phyloP scores from a whole-genome alignment of 2,329 filamentous ascomycete species.

The Erysiphe pulchra region DNA sequence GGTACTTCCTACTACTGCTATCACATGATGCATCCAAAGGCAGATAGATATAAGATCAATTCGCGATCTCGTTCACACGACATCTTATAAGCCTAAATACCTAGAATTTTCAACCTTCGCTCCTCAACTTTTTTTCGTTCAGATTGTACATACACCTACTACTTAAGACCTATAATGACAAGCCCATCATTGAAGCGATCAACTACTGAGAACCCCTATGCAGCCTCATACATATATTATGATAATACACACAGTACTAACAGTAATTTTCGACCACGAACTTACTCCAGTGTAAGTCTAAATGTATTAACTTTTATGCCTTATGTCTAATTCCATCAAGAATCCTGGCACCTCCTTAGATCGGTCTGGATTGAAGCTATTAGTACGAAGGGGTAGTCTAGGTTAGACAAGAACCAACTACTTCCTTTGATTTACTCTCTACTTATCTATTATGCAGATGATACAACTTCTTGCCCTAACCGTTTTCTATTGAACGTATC shows the following conservation, averaged over 20 bases:
- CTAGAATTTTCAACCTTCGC: too few species aligned
- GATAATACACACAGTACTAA: conserved; percentile 7
- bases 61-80: too few species aligned
- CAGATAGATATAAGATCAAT: too few species aligned
- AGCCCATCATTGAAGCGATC: too few species aligned
- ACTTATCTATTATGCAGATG: conserved; percentile 28
- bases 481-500: conserved; percentile 77
- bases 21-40: too few species aligned
- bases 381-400: conserved; percentile 12
- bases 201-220: conserved; percentile 7
- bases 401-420: conserved; percentile 6
- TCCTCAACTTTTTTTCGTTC: too few species aligned
- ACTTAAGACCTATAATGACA: too few species aligned
- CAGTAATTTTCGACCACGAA: conserved; percentile 10
- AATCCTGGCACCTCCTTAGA: conserved; percentile 6
- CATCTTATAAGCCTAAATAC: too few species aligned
- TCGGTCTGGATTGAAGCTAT: conserved; percentile 6
- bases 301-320: background rate
- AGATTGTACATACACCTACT: too few species aligned
- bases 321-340: conserved; percentile 2
- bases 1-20: too few species aligned
- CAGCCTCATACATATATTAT: conserved; percentile 13
- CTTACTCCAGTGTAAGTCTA: conserved; percentile 11
- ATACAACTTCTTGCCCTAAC: conserved; percentile 39
- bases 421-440: background rate